A percentile compares a stretch with the other conserved stretches of the same genome.
phyloP scores from a whole-genome alignment of 2,329 filamentous ascomycete species.

The Sclerotinia sclerotiorum region DNA sequence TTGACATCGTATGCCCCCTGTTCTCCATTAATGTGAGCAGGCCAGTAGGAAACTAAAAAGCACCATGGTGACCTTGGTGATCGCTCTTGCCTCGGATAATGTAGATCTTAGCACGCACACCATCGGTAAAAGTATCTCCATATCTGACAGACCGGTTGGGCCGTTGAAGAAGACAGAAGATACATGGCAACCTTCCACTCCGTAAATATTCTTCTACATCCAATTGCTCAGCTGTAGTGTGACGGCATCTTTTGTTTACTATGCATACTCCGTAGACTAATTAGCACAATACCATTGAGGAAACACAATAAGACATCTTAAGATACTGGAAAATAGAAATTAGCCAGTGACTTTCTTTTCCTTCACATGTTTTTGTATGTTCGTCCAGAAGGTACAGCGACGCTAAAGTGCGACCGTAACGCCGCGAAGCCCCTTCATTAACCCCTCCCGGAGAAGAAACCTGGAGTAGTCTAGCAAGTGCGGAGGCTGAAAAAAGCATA shows the following conservation, averaged over 20 bases:
- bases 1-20: conserved; percentile 26
- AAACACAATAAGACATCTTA: background rate
- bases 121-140: conserved; percentile 26
- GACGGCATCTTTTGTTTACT: conserved; percentile 12
- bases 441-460: conserved; percentile 22
- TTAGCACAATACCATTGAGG: conserved; percentile 1
- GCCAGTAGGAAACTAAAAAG: conserved; percentile 31
- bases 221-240: conserved; percentile 17
- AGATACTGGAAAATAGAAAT: background rate
- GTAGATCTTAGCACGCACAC: conserved; percentile 31
- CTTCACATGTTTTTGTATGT: background rate
- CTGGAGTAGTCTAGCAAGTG: conserved; percentile 23
- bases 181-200: conserved; percentile 21
- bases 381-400: background rate
- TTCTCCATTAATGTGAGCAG: conserved; percentile 28
- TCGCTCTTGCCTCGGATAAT: conserved; percentile 37
- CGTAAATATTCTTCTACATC: conserved; percentile 14
- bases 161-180: conserved; percentile 20
- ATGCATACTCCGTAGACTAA: background rate
- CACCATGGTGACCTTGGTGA: conserved; percentile 33
- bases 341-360: background rate
- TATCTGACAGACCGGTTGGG: conserved; percentile 33
- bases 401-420: conserved; percentile 20
- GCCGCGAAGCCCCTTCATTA: conserved; percentile 24
- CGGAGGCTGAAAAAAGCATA: conserved; percentile 3